Evolutionary conservation across 164 flowering plant genomes (phyloP), one percentile per base, ranked within the genome.

Genomic region (Euptelea pleiosperma): DNA sequence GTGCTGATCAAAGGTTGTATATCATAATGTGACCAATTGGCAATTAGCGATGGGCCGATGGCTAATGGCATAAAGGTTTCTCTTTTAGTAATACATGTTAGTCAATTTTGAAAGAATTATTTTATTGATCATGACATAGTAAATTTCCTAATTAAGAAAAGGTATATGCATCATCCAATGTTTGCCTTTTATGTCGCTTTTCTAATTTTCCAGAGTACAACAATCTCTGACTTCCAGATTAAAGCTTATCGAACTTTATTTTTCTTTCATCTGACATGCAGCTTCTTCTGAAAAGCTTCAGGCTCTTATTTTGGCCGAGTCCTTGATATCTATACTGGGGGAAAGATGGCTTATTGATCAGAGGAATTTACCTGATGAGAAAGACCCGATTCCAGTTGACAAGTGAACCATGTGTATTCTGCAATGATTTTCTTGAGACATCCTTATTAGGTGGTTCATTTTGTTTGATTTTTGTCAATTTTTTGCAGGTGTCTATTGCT

Each of bases 291-390:
- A 85, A 57, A 93, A 81, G 72, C 76, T 90, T 64, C 78, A 82
- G 48, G 96, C 96, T 36, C 87, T 90, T 72, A 64, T 74, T 70
- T 68, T 93, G 73, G 90, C 92, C n/a, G 91, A 93, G 56, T 69
- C 83, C 11, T 66, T 82, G 76, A 55, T 86, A 34, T 65, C 85
- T 35, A 72, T 85, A 47, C 44, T 72, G 34, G 95, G 92, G 35
- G 97, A 84, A 52, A 69, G 58, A 11, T 93, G 99, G 99, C 72
- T 93, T 55, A 71, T 88, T 66, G 71, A 72, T 60, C 79, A 67
- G 55, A 60, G 59, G 18, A 69, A 67, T 54, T 73, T 85, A 46
- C 77, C 81, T 55, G 75, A 68, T 53, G 55, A 61, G 16, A 58
- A 63, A 35, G 82, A 75, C 8, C 47, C 82, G 36, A 52, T 76